Base-by-base conservation (phyloP, 495 filamentous ascomycete genomes). In the Podospora pseudocomata region DNA sequence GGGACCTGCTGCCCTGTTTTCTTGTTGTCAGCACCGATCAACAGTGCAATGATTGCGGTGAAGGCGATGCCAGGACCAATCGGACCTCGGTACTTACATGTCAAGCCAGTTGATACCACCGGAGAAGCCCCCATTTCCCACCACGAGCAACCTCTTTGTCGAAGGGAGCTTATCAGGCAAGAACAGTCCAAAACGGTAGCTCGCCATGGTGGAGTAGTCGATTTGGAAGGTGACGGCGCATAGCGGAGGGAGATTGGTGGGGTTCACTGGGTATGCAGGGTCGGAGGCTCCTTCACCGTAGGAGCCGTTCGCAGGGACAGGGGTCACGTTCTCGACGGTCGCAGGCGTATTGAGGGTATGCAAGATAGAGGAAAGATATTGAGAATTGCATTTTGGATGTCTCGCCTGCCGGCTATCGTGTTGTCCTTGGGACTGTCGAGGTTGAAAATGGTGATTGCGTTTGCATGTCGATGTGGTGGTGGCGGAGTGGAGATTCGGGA, bases 41-140 rank as follows among this genome's bases (percentile, higher is more conserved):
- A 23, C 23, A 23, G 1, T 23, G 23, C 23, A 23, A 23, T 23
- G 23, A 23, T 23, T 23, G 23, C 23, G 23, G 23, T 2, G 23
- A 23, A 23, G 23, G 23, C 23, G 23, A 23, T 23, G 23, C 23
- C 23, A 23, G 23, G 23, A 23, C 23, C 23, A 23, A 23, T 23
- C 23, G 23, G 23, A 23, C 23, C 23, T 23, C 23, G 58, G 59
- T 61, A 32, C 20, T 28, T 18, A 62, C 60, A 85, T 83, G 54
- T 85, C 84, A n/a, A 78, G 74, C 77, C 78, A 84, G 68, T 83
- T 82, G 60, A 85, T 81, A 0, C 83, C 83, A 19, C 82, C 80
- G 1, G 76, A 80, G 56, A 79, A 84, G 3, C 80, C 83, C 9
- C 83, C 81, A 70, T 84, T 83, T 2, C 83, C 83, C 4, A 78